These are phyloP conservation scores for Quercus bicolor DNA, from an alignment of 306 rosid genomes.

Conservation along the genomic window DNA sequence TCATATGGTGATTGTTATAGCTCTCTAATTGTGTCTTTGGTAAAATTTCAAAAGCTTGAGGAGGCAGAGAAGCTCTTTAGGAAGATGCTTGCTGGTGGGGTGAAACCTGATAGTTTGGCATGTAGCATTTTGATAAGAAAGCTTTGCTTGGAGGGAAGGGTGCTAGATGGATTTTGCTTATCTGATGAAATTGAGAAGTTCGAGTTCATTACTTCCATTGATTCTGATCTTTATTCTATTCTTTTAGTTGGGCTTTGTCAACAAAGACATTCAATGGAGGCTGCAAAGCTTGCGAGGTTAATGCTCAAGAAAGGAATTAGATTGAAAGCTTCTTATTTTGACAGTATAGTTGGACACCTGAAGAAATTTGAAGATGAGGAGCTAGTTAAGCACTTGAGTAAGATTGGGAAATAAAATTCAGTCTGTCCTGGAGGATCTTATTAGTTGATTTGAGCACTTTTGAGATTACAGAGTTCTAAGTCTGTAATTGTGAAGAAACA, in stretches of 20 bases:
- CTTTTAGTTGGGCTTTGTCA: slow-evolving; percentile 65
- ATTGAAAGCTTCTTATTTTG: slow-evolving; percentile 37
- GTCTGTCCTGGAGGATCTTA: background rate
- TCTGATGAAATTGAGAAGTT: slow-evolving; percentile 55
- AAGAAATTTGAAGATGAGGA: slow-evolving; percentile 48
- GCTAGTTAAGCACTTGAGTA: slow-evolving; percentile 39
- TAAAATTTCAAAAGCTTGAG: slow-evolving; percentile 35
- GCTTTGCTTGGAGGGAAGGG: slow-evolving; percentile 43
- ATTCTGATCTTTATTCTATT: slow-evolving; percentile 53
- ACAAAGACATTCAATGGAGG: slow-evolving; percentile 44
- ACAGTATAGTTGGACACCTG: slow-evolving; percentile 33
- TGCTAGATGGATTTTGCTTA: slow-evolving; percentile 57
- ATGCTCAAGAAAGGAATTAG: slow-evolving; percentile 64
- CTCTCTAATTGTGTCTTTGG: slow-evolving; percentile 60
- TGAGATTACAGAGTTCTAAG: background rate
- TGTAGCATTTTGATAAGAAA: slow-evolving; percentile 63
- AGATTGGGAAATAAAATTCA: slow-evolving; percentile 7
- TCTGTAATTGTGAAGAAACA: background rate
- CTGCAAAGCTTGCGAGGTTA: slow-evolving; percentile 49
- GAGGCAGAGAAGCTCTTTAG: slow-evolving; percentile 69
- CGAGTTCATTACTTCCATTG: slow-evolving; percentile 50
- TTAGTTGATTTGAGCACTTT: background rate
- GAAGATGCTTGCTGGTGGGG: slow-evolving; percentile 52
- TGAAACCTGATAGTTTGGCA: slow-evolving; percentile 58
- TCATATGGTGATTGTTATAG: slow-evolving; percentile 62